Evolutionary conservation across 352 stramenopile species (phyloP).

Genomic region (Phytophthora capsici): DNA sequence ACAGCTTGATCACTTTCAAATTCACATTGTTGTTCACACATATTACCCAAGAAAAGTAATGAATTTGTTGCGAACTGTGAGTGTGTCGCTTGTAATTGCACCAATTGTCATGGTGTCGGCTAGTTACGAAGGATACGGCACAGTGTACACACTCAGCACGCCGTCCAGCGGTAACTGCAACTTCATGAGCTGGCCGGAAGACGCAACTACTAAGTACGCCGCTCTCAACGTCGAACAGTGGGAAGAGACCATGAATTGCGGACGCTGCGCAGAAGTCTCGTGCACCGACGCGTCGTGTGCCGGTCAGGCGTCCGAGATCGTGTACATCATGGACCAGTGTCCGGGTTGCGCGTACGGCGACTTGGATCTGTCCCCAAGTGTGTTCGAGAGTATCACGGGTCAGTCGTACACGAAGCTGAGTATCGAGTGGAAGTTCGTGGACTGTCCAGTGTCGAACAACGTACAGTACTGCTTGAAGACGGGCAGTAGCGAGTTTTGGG

Average conservation of each 20-base stretch:
- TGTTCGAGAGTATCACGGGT: slow-evolving; percentile 70
- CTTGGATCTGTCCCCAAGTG: slow-evolving; percentile 61
- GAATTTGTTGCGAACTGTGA: slow-evolving; percentile 18
- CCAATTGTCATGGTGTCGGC: slow-evolving; percentile 1
- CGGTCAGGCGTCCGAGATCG: slow-evolving; percentile 49
- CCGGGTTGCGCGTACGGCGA: slow-evolving; percentile 56
- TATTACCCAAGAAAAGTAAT: slow-evolving; percentile 3
- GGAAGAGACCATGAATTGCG: slow-evolving; percentile 52
- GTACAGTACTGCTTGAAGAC: slow-evolving; percentile 74
- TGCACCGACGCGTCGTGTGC: slow-evolving; percentile 61
- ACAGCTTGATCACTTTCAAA: slow-evolving; percentile 23
- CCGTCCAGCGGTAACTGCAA: slow-evolving; percentile 53
- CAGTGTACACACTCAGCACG: slow-evolving; percentile 39
- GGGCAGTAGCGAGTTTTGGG: slow-evolving; percentile 68
- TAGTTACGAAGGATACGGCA: slow-evolving; percentile 25
- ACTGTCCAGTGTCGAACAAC: slow-evolving; percentile 57
- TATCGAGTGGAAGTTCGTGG: slow-evolving; percentile 72
- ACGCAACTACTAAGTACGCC: slow-evolving; percentile 44
- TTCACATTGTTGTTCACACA: slow-evolving; percentile 4
- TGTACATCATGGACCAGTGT: slow-evolving; percentile 77
- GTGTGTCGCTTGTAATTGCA: slow-evolving; percentile 7
- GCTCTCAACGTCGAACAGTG: slow-evolving; percentile 52
- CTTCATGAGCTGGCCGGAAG: slow-evolving; percentile 42
- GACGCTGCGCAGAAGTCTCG: slow-evolving; percentile 50
- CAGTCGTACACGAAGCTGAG: slow-evolving; percentile 48